Evolutionary conservation across 805 yeast species (phyloP), one percentile per base, ranked within the genome.

Genomic region (Yarrowia deformans): DNA sequence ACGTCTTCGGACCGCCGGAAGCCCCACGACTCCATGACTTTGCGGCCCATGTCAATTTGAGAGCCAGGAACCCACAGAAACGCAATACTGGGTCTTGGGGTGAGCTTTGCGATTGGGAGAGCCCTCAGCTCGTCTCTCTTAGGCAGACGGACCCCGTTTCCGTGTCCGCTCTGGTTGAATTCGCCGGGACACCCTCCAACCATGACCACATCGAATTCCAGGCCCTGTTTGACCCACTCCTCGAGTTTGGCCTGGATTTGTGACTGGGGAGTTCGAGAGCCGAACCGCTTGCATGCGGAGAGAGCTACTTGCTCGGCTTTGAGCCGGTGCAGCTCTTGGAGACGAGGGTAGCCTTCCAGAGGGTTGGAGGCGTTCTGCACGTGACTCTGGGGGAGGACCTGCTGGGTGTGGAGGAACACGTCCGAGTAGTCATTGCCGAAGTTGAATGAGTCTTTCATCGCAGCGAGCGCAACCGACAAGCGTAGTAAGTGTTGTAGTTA

Each of bases 1-100:
- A 94, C 81, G 75, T 94, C 98, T 77, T 93, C 98, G 16, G 95
- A 89, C 75, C 97, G 84, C 75, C 98, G 84, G 75, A 92, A 93
- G 69, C 89, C 84, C 87, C 88, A 79, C 10, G 70, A 80, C 7
- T 78, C 79, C 72, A 84, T 50, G 73, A 86, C 73, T 81, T 84
- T 70, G 75, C 85, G 76, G 86, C 83, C 75, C 86, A 78, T 69
- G 79, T 83, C 45, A 86, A 92, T 87, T 74, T 89, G 87, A 69
- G 86, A 85, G 7, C 91, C 86, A 10, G 95, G 88, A 0, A 96
- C 90, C 98, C 98, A 93, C 67, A 93, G 84, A 74, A 90, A 91
- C 34, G 93, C 76, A 71, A 92, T 88, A 0, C 97, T 97, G 0
- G 98, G 97, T 72, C 89, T 89, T 0, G 97, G 84, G 69, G 95